These are phyloP conservation scores for Centaurea solstitialis DNA, from an alignment of 129 eudicot genomes.

Conservation along the genomic window DNA sequence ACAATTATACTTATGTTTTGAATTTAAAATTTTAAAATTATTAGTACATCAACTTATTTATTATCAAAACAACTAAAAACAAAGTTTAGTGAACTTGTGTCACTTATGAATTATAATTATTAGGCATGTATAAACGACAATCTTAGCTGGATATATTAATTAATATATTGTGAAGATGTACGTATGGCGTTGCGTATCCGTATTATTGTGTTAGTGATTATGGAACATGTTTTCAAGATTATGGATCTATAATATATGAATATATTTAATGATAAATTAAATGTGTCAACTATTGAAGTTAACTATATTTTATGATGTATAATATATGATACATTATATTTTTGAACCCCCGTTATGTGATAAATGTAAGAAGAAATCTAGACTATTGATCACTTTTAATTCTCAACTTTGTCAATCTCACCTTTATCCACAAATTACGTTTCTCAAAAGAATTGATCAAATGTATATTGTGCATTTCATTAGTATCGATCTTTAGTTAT, in stretches of 20 bases:
- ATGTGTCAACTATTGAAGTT: background rate
- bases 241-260: background rate
- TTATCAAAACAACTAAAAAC: no score
- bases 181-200: background rate
- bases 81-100: background rate
- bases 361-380: no score
- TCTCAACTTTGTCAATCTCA: no score
- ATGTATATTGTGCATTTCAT: no score
- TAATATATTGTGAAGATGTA: no score
- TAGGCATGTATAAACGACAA: background rate
- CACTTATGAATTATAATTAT: background rate
- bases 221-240: background rate
- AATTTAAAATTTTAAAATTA: background rate
- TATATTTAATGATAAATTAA: no score
- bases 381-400: no score
- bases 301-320: background rate
- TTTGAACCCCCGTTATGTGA: no score
- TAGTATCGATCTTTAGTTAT: no score
- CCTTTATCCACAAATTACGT: no score
- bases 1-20: background rate
- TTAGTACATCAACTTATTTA: background rate
- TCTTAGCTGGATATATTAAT: background rate
- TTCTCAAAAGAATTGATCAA: no score
- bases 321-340: no score
- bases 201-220: background rate